Evolutionary conservation across 768 basidiomycete species (phyloP), one percentile per base, ranked within the genome.

Genomic region (Collybia nuda): DNA sequence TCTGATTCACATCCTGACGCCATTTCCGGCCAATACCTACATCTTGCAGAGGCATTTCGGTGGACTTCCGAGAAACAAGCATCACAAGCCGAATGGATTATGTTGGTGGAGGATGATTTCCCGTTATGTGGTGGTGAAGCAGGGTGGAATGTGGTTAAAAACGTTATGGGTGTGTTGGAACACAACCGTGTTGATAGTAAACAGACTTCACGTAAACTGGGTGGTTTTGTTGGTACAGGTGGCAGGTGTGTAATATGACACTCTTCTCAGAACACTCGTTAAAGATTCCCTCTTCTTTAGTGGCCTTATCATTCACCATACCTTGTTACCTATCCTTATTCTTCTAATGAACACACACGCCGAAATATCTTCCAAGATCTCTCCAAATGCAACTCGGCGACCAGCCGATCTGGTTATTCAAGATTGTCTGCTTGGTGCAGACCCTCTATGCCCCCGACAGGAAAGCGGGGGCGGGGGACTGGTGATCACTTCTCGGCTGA

Each of bases 81-180:
- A 0, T 24, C 14, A n/a, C 50, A 53, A 32, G 63, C 70, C 12
- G 72, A 75, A 48, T 75, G 73, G 72, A 53, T 76, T 3, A 74
- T 74, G 68, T 59, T 76, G 11, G 60, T 72, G 23, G 74, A 75
- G 47, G 74, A 77, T 53, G 73, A 77, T 52, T 76, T 76, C 40
- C 73, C 74, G 0, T 39, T 76, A 17, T 76, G 73, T 24, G 68
- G 64, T 14, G 63, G 64, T 5, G 65, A 67, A 56, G 44, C 41
- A 17, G 71, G 71, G 19, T 68, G 66, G 65, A 43, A 62, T 6
- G 69, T 65, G 0, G 37, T 76, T 2, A 52, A 58, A 5, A 58
- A 51, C 28, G 69, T 69, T 39, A 67, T 74, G 67, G 56, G 56
- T 14, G 57, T 61, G 22, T 54, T 75, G 39, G 57, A 68, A 39